Conservation (phyloP, 2,329 filamentous ascomycete genomes). For the Xylariaceae sp. region DNA sequence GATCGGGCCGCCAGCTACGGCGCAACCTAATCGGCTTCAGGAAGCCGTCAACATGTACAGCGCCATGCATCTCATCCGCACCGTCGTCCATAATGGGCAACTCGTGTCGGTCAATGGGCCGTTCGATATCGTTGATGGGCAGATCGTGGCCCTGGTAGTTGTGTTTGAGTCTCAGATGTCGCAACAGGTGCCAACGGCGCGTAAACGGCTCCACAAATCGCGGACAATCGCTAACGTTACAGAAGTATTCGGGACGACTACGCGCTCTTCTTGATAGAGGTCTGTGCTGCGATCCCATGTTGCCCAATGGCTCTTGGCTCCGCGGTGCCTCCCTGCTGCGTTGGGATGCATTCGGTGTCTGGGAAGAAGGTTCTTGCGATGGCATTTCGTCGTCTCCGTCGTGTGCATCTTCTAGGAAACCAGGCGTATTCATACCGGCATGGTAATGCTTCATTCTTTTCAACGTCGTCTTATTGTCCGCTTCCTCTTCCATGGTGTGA, state of each 20-base stretch:
- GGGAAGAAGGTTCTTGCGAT: background rate
- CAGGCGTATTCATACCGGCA: conserved; percentile 26
- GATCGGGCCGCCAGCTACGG: conserved; percentile 44
- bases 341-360: background rate
- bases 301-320: conserved; percentile 3
- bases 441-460: conserved; percentile 21
- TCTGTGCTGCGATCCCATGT: conserved; percentile 8
- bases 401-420: conserved; percentile 17
- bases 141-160: conserved; percentile 27
- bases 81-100: conserved; percentile 31
- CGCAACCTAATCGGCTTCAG: conserved; percentile 49
- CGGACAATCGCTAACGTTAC: conserved; percentile 35
- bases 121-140: conserved; percentile 34
- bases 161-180: conserved; percentile 40
- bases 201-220: conserved; percentile 35
- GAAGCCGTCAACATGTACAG: conserved; percentile 65
- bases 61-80: conserved; percentile 54
- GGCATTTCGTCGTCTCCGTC: conserved; percentile 11
- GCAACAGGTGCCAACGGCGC: conserved; percentile 32
- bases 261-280: conserved; percentile 24
- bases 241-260: conserved; percentile 29
- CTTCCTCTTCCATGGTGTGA: conserved; percentile 45
- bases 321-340: background rate
- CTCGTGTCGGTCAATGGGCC: conserved; percentile 12
- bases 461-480: conserved; percentile 13